Conservation (phyloP, 2,329 filamentous ascomycete species). For the Cyclaneusma minus region DNA sequence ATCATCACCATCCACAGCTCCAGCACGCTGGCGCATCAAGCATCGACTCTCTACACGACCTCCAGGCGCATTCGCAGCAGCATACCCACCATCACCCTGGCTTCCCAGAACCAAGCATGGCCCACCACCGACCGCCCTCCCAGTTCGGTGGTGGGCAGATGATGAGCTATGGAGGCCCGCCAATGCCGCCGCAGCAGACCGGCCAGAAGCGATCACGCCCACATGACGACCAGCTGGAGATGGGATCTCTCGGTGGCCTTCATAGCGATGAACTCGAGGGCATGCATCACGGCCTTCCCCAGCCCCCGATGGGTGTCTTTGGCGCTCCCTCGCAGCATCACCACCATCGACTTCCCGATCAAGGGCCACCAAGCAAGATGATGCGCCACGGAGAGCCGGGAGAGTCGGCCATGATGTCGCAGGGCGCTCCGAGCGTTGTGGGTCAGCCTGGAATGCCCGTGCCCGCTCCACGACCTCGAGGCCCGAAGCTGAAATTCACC, state of each 20-base stretch:
- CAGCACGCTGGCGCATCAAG: constrained; percentile 17
- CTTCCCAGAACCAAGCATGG: constrained; percentile 40
- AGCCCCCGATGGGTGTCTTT: constrained; percentile 34
- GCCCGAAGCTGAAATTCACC: constrained; percentile 87
- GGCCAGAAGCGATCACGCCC: constrained; percentile 35
- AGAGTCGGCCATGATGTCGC: constrained; percentile 26
- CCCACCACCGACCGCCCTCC: constrained; percentile 29
- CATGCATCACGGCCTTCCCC: constrained; percentile 37
- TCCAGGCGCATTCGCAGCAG: constrained; percentile 38
- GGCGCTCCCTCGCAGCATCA: constrained; percentile 40
- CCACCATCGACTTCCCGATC: constrained; percentile 66
- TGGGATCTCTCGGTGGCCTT: constrained; percentile 29
- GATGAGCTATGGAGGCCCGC: constrained; percentile 25
- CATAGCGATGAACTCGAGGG: constrained; percentile 21
- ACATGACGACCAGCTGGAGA: constrained; percentile 38
- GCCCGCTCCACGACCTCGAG: constrained; percentile 65
- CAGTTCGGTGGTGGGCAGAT: constrained; percentile 34
- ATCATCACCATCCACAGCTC: constrained; percentile 20
- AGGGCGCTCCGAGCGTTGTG: constrained; percentile 67
- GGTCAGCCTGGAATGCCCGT: constrained; percentile 76
- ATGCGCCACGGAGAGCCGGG: constrained; percentile 40
- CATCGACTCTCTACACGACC: constrained; percentile 14
- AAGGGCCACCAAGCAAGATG: constrained; percentile 53
- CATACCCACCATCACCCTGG: constrained; percentile 38
- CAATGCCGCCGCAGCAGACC: constrained; percentile 16